phyloP scores from a whole-genome alignment of 2,329 filamentous ascomycete species.

The Cercospora brassicicola region DNA sequence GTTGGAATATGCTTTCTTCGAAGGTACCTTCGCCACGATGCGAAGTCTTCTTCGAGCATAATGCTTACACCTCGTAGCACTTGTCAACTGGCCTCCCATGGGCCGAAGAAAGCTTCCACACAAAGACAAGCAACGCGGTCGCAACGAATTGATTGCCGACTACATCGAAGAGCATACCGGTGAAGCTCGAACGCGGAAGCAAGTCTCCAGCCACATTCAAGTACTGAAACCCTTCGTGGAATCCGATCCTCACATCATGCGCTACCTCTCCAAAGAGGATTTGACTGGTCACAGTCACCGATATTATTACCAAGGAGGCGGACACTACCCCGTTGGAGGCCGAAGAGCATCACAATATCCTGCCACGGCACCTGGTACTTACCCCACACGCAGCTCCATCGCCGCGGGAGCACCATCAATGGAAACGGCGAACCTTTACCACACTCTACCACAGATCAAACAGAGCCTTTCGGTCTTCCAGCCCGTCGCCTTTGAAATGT shows the following conservation, averaged over 20 bases:
- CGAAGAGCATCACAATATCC: conserved; percentile 29
- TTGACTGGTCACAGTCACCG: conserved; percentile 23
- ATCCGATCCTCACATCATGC: conserved; percentile 52
- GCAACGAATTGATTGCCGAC: conserved; percentile 63
- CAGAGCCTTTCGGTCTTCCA: conserved; percentile 30
- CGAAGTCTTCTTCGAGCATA: no score
- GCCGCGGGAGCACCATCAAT: neutral
- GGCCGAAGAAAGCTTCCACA: conserved; percentile 52
- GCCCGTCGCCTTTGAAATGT: conserved; percentile 44
- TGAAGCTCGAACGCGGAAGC: conserved; percentile 55
- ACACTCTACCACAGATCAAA: conserved; percentile 25
- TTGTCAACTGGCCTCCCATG: conserved; percentile 59
- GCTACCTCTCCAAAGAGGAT: conserved; percentile 44
- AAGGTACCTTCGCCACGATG: conserved; percentile 37
- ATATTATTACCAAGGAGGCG: conserved; percentile 15
- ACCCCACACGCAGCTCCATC: neutral
- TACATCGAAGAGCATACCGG: conserved; percentile 59
- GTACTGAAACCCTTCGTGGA: conserved; percentile 59
- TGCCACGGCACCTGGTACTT: conserved; percentile 15
- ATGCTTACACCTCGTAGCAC: conserved; percentile 35
- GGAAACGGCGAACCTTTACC: conserved; percentile 7
- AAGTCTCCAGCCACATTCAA: conserved; percentile 65
- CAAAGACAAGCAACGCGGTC: conserved; percentile 56
- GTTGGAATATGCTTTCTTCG: conserved; percentile 51
- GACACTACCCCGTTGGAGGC: conserved; percentile 11